These are phyloP conservation scores for Solanum peruvianum DNA, from an alignment of 257 asterid species.

Conservation along the genomic window DNA sequence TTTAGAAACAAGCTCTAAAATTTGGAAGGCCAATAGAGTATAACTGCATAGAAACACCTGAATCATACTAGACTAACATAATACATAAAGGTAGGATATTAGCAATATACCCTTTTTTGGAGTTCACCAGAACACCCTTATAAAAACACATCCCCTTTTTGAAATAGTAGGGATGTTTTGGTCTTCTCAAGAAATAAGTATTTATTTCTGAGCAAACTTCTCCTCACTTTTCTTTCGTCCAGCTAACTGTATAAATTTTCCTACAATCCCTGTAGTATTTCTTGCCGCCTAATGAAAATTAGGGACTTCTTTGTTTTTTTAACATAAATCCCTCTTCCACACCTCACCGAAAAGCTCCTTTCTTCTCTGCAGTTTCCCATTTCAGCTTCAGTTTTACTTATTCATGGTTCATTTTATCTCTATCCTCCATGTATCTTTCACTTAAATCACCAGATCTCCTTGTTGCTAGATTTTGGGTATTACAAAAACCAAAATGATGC, in stretches of 20 bases:
- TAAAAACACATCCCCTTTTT: not conserved
- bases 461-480: not conserved
- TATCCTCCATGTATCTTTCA: not conserved
- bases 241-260: not conserved
- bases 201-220: not conserved
- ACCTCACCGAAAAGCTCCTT: not conserved
- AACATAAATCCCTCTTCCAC: not conserved
- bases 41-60: not conserved
- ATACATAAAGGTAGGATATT: not conserved
- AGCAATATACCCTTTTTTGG: not conserved
- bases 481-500: not conserved
- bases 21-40: not conserved
- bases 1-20: not conserved
- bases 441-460: not conserved
- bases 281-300: not conserved
- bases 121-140: not conserved
- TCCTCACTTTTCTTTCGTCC: not conserved
- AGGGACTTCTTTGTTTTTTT: not conserved
- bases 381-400: not conserved
- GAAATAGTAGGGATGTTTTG: not conserved
- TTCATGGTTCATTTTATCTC: not conserved
- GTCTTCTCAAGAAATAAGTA: not conserved
- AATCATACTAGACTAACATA: not conserved
- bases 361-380: not conserved
- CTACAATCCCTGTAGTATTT: not conserved